These are phyloP conservation scores for Neoboletus subvelutipes DNA, from an alignment of 768 basidiomycete genomes.

Conservation along the genomic window DNA sequence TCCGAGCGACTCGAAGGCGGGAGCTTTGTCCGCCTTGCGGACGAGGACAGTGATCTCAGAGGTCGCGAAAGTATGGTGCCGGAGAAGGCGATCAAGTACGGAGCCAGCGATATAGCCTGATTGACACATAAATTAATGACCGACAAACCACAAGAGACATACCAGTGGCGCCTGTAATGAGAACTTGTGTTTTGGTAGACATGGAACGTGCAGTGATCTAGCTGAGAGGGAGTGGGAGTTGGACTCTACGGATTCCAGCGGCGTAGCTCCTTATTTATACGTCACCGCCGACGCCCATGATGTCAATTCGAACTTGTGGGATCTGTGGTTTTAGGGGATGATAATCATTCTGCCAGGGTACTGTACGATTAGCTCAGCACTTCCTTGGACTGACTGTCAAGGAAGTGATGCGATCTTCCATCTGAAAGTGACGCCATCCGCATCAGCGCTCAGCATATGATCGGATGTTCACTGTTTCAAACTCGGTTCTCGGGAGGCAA, in stretches of 20 bases:
- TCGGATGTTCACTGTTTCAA: too few species aligned
- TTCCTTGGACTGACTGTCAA: too few species aligned
- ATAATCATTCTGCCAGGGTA: too few species aligned
- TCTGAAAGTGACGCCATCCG: too few species aligned
- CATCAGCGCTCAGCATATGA: too few species aligned
- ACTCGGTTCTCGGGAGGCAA: too few species aligned
- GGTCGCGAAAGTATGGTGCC: constrained; percentile 19
- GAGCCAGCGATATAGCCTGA: constrained; percentile 37
- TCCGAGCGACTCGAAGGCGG: constrained; percentile 22
- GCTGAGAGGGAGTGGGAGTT: neutral
- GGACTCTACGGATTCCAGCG: neutral
- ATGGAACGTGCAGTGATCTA: neutral
- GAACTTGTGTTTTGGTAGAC: constrained; percentile 20
- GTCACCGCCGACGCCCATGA: neutral
- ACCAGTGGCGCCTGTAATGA: constrained; percentile 25
- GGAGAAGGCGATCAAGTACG: constrained; percentile 31
- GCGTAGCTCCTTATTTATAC: constrained; percentile 7
- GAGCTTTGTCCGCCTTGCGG: constrained; percentile 29
- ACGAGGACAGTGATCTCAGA: constrained; percentile 31
- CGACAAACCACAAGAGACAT: neutral
- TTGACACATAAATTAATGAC: too few species aligned
- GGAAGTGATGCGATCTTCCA: too few species aligned
- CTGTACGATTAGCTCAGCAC: too few species aligned
- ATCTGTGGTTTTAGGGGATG: neutral
- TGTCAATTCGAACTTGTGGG: neutral